Percentiles rank a stretch among this genome's conserved stretches.
Conservation (phyloP, 2,329 filamentous ascomycete genomes). For the Myriosclerotinia curreyana region DNA sequence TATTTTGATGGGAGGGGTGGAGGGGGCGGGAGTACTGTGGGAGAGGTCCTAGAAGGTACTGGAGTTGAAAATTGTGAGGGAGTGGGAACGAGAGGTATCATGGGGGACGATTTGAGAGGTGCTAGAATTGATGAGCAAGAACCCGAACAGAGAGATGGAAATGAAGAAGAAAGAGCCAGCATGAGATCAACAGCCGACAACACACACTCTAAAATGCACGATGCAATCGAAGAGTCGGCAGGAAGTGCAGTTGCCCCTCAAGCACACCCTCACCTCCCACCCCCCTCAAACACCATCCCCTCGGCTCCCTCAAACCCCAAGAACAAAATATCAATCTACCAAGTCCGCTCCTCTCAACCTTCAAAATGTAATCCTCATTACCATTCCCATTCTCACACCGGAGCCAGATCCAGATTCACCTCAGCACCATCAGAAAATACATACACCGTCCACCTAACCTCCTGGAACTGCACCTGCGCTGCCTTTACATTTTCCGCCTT, state of each 20-base stretch:
- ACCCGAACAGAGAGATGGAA: not conserved
- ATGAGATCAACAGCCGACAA: not conserved
- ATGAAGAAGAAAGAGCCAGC: not conserved
- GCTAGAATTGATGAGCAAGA: not conserved
- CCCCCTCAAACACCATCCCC: conserved; percentile 23
- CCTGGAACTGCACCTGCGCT: conserved; percentile 90
- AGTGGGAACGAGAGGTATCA: not conserved
- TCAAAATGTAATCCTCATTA: conserved; percentile 33
- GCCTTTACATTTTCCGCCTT: conserved; percentile 76
- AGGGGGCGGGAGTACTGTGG: conserved; percentile 17
- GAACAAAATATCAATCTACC: conserved; percentile 24
- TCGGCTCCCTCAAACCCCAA: not conserved
- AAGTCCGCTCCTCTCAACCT: conserved; percentile 36
- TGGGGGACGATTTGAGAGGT: too few relatives aligned
- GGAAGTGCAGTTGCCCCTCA: not conserved
- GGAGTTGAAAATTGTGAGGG: conserved; percentile 19
- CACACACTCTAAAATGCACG: not conserved
- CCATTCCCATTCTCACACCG: conserved; percentile 20
- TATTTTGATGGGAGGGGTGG: not conserved
- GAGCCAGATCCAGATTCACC: not conserved
- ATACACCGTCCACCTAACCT: conserved; percentile 70
- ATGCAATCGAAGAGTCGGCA: not conserved
- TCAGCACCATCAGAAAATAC: conserved; percentile 27
- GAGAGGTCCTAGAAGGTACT: too few relatives aligned
- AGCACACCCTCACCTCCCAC: not conserved